phyloP scores from a whole-genome alignment of 768 basidiomycete genomes.

The Hygrophoropsis aurantiaca region DNA sequence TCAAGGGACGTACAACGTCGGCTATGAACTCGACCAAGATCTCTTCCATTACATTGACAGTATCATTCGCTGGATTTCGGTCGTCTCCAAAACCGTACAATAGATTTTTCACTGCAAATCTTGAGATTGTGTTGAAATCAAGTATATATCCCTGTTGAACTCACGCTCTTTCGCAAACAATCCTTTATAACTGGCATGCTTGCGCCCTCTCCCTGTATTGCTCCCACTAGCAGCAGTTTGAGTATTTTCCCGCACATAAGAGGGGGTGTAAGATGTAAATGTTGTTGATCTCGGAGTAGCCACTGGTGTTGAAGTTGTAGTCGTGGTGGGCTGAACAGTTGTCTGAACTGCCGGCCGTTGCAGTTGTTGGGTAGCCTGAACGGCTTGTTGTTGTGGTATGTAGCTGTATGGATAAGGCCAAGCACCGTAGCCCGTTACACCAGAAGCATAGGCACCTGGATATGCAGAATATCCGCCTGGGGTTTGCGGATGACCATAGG shows the following conservation, averaged over 20 bases:
- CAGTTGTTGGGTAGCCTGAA: constrained; percentile 23
- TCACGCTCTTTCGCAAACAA: constrained; percentile 80
- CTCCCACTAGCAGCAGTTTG: constrained; percentile 37
- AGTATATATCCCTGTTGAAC: constrained; percentile 25
- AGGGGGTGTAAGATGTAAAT: constrained; percentile 59
- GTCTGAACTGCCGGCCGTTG: constrained; percentile 29
- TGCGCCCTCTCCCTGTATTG: constrained; percentile 50
- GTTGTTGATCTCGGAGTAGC: constrained; percentile 43
- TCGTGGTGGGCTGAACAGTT: constrained; percentile 23
- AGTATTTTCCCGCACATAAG: constrained; percentile 46
- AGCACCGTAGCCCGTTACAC: constrained; percentile 64
- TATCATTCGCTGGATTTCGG: constrained; percentile 82
- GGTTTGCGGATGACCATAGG: constrained; percentile 37
- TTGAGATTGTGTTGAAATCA: constrained; percentile 9
- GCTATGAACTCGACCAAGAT: constrained; percentile 88
- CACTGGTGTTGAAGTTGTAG: constrained; percentile 30
- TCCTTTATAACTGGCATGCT: constrained; percentile 70
- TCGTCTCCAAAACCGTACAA: constrained; percentile 97
- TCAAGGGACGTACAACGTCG: constrained; percentile 68
- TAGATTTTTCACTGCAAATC: constrained; percentile 66
- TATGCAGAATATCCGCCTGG: constrained; percentile 52
- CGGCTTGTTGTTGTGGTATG: constrained; percentile 40
- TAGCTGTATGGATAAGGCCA: constrained; percentile 75
- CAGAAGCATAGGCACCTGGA: constrained; percentile 52
- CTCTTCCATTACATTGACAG: constrained; percentile 91